Evolutionary conservation across 73 alveolate genomes (phyloP), one percentile per base, ranked within the genome.

Genomic region (Paramecium sexaurelia): DNA sequence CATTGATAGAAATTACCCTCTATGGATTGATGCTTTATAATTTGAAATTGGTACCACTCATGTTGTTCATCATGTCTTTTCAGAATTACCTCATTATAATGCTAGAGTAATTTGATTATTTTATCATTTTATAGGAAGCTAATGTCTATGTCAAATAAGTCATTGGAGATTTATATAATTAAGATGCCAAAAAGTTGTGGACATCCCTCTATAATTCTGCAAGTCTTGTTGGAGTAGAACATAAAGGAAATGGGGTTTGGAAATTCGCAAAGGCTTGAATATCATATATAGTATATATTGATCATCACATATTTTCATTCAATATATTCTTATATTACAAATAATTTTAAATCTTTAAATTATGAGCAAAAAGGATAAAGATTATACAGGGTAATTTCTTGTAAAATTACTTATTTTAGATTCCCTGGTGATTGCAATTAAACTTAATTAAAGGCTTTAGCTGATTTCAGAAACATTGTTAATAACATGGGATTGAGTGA

Each of bases 11-110:
- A 88, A 88, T 55, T 88, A 68, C 26, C 94, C 94, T 32, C 69
- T 35, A 26, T 88, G 55, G 66, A 88, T 88, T 69, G 87, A 88
- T 69, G 89, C 90, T 26, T 61, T 88, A 37, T 69, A 88, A 6
- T 69, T 68, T 43, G 73, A 69, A 37, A 88, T 88, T 88, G 89
- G 91, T 68, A 88, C 91, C 15, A 88, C 94, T 69, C 94, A 88
- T 57, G 94, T 88, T 27, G 83, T 88, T 24, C 94, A 88, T 47
- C 94, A 88, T 37, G 55, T 88, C 10, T 88, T 88, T 71, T 57
- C 69, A 7, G 94, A 88, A 37, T 32, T 88, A 39, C 94, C 94
- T 41, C 91, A 71, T 26, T 88, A 88, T 33, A 66, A 88, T 88
- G 94, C 94, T 1, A 88, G 83, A 88, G 94, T 78, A 78, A 1